Base-by-base conservation (phyloP, 2,329 filamentous ascomycete species). In the Bipolaris zeicola region DNA sequence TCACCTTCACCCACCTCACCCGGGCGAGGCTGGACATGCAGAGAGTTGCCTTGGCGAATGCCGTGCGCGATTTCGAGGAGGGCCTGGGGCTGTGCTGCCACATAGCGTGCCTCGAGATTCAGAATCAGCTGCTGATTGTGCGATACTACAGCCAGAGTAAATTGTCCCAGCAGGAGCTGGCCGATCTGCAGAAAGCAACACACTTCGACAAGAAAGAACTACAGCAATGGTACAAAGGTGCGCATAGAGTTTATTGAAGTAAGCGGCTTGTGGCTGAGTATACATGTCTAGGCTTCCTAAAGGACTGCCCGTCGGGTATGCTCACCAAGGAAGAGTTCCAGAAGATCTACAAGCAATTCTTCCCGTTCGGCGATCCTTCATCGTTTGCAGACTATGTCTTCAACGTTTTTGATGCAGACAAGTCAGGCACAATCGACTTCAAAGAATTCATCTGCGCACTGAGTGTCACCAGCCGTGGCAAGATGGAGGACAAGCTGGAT, bases 181-280 rank as follows among this genome's bases (percentile, higher is more conserved):
- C 86, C 66, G 95, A 99, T 79, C 87, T 99, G 67, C 93, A 98
- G 77, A 95, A 92, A 82, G 92, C 92, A 59, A 99, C 95, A 63
- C 92, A 98, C 79, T 99, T 99, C 75, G 95, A 99, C 80, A 97
- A 97, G 88, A 98, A 98, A 83, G 95, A 99, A 80, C 80, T 99
- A 76, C 95, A 99, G 78, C 94, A 98, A 87, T 99, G 95, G 95
- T 98, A 99, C 81, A 98, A 98, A 85, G 95, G 95, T 96, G 79
- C 63, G 87, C 72, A 55, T 16, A 34, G 36, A 45, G 5, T 43
- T 16, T 10, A 22, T 13, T 24, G 34, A 42, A 28, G 6, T 48
- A 41, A 37, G 22, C 2, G 22, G 37, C 20, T 10, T 22, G 37
- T 52, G 42, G 55, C 67, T 75, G 62, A 74, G 45, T 50, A 51